Conservation (phyloP, 1,284 basidiomycete genomes). For the Ustilago trichophora region DNA sequence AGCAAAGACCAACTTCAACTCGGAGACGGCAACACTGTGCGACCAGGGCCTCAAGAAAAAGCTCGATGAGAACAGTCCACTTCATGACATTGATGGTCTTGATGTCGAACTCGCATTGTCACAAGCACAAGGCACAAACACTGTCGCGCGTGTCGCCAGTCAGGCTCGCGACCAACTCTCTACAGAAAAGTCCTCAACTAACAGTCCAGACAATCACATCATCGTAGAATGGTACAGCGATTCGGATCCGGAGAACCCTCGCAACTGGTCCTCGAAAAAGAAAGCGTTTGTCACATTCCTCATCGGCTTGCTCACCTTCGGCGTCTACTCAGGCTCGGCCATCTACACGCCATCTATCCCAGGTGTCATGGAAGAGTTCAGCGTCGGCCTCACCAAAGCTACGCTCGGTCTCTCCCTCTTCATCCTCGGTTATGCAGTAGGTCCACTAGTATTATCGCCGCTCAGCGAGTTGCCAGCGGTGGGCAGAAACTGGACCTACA, state of each 20-base stretch:
- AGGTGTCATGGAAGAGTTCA: conserved; percentile 70
- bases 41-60: neutral
- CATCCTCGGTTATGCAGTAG: conserved; percentile 68
- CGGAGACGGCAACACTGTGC: conserved; percentile 1
- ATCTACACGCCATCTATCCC: conserved; percentile 55
- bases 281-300: conserved; percentile 41
- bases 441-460: conserved; percentile 69
- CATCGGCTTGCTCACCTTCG: conserved; percentile 29
- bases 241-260: conserved; percentile 45
- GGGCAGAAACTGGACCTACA: conserved; percentile 67
- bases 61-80: neutral
- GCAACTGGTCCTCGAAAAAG: conserved; percentile 34
- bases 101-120: conserved; percentile 12
- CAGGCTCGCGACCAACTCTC: neutral
- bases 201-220: conserved; percentile 10
- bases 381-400: conserved; percentile 75
- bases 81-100: neutral
- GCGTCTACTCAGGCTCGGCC: conserved; percentile 44
- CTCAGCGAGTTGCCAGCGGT: conserved; percentile 70
- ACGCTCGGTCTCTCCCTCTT: conserved; percentile 78
- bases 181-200: neutral
- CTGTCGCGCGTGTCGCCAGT: conserved; percentile 3
- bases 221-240: conserved; percentile 68
- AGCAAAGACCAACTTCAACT: conserved; percentile 1
- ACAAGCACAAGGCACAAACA: conserved; percentile 1